These are phyloP conservation scores for Colletotrichum tabaci DNA, from an alignment of 2,329 filamentous ascomycete species.

Conservation along the genomic window DNA sequence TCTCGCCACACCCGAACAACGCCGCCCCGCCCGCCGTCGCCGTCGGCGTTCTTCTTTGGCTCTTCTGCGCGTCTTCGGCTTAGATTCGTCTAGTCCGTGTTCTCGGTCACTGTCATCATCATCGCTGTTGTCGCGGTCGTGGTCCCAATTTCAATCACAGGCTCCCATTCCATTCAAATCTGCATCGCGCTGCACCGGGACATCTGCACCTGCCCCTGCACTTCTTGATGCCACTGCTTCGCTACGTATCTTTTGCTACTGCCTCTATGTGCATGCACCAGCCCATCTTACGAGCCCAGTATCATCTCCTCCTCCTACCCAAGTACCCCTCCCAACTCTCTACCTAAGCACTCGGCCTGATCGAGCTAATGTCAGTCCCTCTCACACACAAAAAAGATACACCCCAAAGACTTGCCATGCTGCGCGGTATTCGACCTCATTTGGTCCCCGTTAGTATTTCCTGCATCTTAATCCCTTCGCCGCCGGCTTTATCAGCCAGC, in stretches of 20 bases:
- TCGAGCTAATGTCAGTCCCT: constrained; percentile 14
- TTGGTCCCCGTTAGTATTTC: neutral
- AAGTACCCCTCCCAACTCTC: too few species aligned
- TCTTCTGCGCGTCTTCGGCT: constrained; percentile 17
- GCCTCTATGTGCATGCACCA: constrained; percentile 26
- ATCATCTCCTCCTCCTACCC: neutral
- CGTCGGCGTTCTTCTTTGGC: constrained; percentile 14
- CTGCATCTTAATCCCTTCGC: neutral
- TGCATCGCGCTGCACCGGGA: constrained; percentile 34
- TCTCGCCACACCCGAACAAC: constrained; percentile 28
- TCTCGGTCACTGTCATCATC: constrained; percentile 30
- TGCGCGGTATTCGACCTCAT: constrained; percentile 34
- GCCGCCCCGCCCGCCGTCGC: constrained; percentile 11
- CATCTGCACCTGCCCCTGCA: constrained; percentile 26
- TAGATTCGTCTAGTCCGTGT: constrained; percentile 16
- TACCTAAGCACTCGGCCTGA: neutral
- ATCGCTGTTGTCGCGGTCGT: neutral
- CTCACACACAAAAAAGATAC: constrained; percentile 21
- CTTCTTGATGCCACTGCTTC: constrained; percentile 1
- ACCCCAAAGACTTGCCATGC: constrained; percentile 23
- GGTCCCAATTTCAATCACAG: constrained; percentile 6
- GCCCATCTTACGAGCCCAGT: constrained; percentile 16
- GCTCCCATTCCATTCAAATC: constrained; percentile 23
- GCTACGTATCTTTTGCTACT: neutral
- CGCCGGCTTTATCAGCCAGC: neutral